Evolutionary conservation across 371 early-diverging fungal species (phyloP), one percentile per base, ranked within the genome.

Genomic region (Mucor indicus): DNA sequence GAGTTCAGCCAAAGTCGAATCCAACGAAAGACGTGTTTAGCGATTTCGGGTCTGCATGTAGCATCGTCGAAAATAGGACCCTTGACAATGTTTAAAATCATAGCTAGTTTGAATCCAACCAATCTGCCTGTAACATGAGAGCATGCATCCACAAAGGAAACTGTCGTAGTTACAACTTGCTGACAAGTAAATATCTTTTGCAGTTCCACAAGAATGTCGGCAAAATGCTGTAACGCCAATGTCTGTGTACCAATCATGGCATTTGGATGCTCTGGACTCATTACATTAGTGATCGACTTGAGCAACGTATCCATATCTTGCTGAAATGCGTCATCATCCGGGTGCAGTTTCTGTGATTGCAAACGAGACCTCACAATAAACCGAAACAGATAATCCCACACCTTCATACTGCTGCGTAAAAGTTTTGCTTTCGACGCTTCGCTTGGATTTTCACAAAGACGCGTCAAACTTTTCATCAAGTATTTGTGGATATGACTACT

Each of bases 241-340:
- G 80, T 80, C 32, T 87, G 89, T 10, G 83, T 77, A 13, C 79
- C 85, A 39, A 83, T 84, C 60, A 83, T 67, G 12, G 69, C 62
- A 21, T 64, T 81, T 0, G 81, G 81, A 6, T 74, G 67, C 4
- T 71, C 71, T 1, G 74, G 58, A 15, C 56, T 50, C 86, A 86
- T 80, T 47, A 84, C 63, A 13, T 48, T 44, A 21, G 69, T 75
- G 35, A 81, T 72, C n/a, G 58, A 22, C 8, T 50, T 37, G 5
- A 82, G 40, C 4, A 82, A 23, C 10, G 55, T 48, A 13, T 64
- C 60, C 7, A 80, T 49, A 2, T 70, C 70, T 8, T 57, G 39
- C 29, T 70, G 68, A 36, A 74, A 79, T 38, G 64, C 43, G 29
- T 57, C 49, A 42, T 77, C 73, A 15, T 64, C 55, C 9, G 54